These are phyloP conservation scores for Stemphylium vesicarium DNA, from an alignment of 2,329 filamentous ascomycete genomes.

Conservation along the genomic window DNA sequence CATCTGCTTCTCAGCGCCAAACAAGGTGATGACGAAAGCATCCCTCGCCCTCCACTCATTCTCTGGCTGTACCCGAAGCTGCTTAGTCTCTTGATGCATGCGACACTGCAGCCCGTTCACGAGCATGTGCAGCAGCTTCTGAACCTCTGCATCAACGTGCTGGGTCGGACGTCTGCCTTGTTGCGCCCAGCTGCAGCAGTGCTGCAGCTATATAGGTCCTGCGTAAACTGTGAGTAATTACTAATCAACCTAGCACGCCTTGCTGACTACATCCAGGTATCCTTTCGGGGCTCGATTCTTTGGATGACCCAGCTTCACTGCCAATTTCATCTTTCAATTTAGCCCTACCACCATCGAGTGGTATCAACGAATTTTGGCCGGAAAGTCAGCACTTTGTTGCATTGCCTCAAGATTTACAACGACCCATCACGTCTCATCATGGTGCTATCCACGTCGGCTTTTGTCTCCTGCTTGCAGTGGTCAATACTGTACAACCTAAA, in stretches of 20 bases:
- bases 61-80: conserved; percentile 62
- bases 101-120: conserved; percentile 51
- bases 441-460: conserved; percentile 38
- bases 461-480: conserved; percentile 31
- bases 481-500: conserved; percentile 3
- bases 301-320: conserved; percentile 21
- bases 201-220: conserved; percentile 49
- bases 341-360: conserved; percentile 49
- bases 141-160: conserved; percentile 43
- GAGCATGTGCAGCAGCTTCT: conserved; percentile 47
- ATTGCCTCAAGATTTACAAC: conserved; percentile 50
- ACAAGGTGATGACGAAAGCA: conserved; percentile 41
- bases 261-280: conserved; percentile 50
- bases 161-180: conserved; percentile 43
- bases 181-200: conserved; percentile 46
- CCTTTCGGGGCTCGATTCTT: conserved; percentile 50
- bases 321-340: conserved; percentile 31
- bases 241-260: not conserved
- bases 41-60: conserved; percentile 54
- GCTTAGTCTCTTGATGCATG: conserved; percentile 54
- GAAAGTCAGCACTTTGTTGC: conserved; percentile 50
- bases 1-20: conserved; percentile 61
- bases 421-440: conserved; percentile 28
- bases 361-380: conserved; percentile 47
- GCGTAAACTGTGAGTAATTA: conserved; percentile 48